A percentile compares a stretch with the other conserved stretches of the same genome.
Evolutionary conservation across 139 green algal genomes (phyloP).

Genomic region (Chlamydomonas sphaeroides): DNA sequence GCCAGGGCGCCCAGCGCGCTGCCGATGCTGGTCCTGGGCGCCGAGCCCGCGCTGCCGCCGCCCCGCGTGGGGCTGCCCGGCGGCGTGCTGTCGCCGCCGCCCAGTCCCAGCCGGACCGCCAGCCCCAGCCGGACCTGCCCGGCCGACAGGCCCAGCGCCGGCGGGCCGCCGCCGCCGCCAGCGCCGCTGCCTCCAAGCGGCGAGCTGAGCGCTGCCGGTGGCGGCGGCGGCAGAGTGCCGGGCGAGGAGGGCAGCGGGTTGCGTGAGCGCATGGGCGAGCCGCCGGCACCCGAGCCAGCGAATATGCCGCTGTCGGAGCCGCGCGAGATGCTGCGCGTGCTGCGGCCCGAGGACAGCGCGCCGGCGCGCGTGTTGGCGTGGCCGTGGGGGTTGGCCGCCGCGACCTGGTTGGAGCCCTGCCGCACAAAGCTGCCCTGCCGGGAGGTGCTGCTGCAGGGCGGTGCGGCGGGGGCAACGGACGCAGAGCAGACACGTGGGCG

Average conservation of each 20-base stretch:
- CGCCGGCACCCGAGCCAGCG: neutral
- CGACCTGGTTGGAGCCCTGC: neutral
- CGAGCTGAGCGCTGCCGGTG: neutral
- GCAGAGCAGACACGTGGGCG: too few species aligned
- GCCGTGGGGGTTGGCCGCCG: neutral
- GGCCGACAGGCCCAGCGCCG: neutral
- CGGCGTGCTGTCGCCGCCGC: neutral
- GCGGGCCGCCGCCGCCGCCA: neutral
- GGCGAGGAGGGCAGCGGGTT: neutral
- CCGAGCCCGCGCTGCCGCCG: too few species aligned
- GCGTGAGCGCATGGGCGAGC: slow-evolving; percentile 14
- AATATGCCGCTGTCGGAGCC: slow-evolving; percentile 31
- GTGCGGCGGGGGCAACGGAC: too few species aligned
- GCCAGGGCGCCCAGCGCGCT: neutral
- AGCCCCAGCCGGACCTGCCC: neutral
- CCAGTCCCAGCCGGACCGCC: neutral
- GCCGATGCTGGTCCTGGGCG: neutral
- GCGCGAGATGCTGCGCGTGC: neutral
- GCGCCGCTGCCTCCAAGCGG: too few species aligned
- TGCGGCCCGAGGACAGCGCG: neutral
- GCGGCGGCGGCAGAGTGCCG: neutral
- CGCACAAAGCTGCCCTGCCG: slow-evolving; percentile 18
- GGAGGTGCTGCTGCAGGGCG: neutral
- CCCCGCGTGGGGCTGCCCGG: slow-evolving; percentile 4
- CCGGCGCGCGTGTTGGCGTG: too few species aligned